These are phyloP conservation scores for Trametes versicolor DNA, from an alignment of 1,284 basidiomycete species.

Conservation along the genomic window DNA sequence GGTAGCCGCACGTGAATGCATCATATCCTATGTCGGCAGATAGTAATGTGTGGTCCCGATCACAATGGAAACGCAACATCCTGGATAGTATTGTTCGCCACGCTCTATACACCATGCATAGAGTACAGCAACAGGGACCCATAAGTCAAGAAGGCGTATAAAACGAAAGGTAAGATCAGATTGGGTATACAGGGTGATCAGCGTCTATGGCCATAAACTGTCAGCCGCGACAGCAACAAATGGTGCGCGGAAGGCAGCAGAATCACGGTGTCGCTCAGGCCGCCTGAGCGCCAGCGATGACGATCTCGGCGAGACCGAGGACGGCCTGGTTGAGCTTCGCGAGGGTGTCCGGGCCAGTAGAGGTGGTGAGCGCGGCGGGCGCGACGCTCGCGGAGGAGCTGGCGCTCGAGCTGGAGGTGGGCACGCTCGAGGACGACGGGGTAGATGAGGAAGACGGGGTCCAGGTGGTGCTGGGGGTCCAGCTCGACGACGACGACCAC, in stretches of 20 bases:
- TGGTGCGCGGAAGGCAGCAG: neutral
- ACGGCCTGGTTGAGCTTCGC: constrained; percentile 48
- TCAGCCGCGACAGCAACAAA: neutral
- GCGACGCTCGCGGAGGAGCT: constrained; percentile 40
- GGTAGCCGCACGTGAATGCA: too few species aligned
- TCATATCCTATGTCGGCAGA: neutral
- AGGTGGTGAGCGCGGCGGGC: constrained; percentile 44
- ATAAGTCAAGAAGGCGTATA: neutral
- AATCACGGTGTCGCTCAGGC: constrained; percentile 5
- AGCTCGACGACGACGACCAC: constrained; percentile 30
- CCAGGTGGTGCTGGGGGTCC: constrained; percentile 35
- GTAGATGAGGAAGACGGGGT: constrained; percentile 37
- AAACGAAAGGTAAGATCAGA: neutral
- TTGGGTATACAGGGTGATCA: constrained; percentile 15
- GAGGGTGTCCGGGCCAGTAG: constrained; percentile 46
- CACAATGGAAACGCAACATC: neutral
- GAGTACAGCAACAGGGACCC: constrained; percentile 9
- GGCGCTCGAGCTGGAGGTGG: constrained; percentile 33
- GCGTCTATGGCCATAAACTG: neutral
- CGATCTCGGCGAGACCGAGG: constrained; percentile 48
- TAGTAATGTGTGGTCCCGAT: neutral
- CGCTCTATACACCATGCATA: constrained; percentile 10
- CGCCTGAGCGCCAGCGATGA: constrained; percentile 40
- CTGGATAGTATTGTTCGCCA: constrained; percentile 5
- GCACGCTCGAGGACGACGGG: constrained; percentile 36